Base-by-base conservation (phyloP, 371 early-diverging fungal genomes). In the Thermomucor indicae-seudaticae region DNA sequence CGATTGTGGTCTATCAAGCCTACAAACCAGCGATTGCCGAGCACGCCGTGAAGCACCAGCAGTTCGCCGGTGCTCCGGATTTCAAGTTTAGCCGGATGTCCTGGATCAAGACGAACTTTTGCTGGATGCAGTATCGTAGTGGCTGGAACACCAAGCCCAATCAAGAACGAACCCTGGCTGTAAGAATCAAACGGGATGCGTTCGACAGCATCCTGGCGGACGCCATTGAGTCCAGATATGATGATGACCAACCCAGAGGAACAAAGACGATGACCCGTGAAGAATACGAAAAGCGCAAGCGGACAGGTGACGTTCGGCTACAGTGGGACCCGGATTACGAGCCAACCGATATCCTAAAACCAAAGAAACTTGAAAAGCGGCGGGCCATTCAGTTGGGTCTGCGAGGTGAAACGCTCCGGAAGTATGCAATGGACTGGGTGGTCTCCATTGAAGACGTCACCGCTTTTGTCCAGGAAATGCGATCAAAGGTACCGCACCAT, bases 251-350 rank as follows among this genome's bases (percentile, higher is more conserved):
- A n/a, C n/a, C n/a, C n/a, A n/a, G n/a, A n/a, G n/a, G n/a, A 53
- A 38, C 47, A 6, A 5, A 28, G 11, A 37, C 47, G 19, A 46
- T 22, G 4, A 38, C 47, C 6, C 20, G 35, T 19, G 43, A 55
- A 32, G 43, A 57, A 16, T 60, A 50, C 40, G 48, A 55, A 31
- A 19, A 25, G 44, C 34, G 38, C 22, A 38, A 47, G 14, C 50
- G 41, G 25, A 27, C 17, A 16, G 42, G 49, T 16, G 39, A 70
- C 20, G 60, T 73, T 11, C 44, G 59, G n/a, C 19, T 67, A 16
- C 76, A 75, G 43, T 73, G 73, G 73, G 73, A 75, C 58, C 76
- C 73, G 8, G 76, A 75, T 48, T 52, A 70, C 46, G 40, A 43
- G 52, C 56, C 62, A 12, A 35, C 22, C 23, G 28, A 57, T 40